Base-by-base conservation (phyloP, 2,329 filamentous ascomycete species). In the Aspergillus flavus region DNA sequence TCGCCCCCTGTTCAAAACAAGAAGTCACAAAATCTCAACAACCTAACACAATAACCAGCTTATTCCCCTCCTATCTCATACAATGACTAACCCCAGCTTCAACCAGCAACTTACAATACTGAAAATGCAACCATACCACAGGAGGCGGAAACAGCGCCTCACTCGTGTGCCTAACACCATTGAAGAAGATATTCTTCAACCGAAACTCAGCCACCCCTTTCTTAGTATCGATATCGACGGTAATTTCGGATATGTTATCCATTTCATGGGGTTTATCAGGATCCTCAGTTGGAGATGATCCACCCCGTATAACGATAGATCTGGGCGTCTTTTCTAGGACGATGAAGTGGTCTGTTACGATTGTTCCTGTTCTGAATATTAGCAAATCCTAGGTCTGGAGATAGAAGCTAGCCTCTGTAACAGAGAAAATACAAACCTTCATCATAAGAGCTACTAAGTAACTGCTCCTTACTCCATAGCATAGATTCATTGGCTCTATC, bases 71-170 rank as follows among this genome's bases (percentile, higher is more conserved):
- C 56, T 58, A 58, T 6, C 6, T 41, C 41, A 12, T 34, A 30
- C 57, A 58, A 23, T 58, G 26, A 28, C 57, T 50, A 11, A 58
- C 57, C 12, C 57, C 57, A 19, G 26, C 57, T 21, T 58, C 57
- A 16, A 58, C 41, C 28, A 58, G 48, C 41, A 58, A 21, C 45
- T 58, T 58, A 43, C 57, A 58, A 28, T 58, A 58, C 23, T 58
- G 57, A 21, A 58, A 58, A 30, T 58, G 57, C 43, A 58, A 19
- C 57, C 57, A 58, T n/a, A 58, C 57, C 6, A 58, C 16, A 6
- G 57, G 57, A 1, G 41, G 14, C 9, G 57, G 57, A 23, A 58
- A 58, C 12, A 58, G 39, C 21, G 21, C 36, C 19, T 46, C 43
- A 10, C 41, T 28, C 1, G 21, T 46, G 12, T n/a, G 23, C 21